Evolutionary conservation across 345 rosid species (phyloP).

Genomic region (Syzygium jambos): DNA sequence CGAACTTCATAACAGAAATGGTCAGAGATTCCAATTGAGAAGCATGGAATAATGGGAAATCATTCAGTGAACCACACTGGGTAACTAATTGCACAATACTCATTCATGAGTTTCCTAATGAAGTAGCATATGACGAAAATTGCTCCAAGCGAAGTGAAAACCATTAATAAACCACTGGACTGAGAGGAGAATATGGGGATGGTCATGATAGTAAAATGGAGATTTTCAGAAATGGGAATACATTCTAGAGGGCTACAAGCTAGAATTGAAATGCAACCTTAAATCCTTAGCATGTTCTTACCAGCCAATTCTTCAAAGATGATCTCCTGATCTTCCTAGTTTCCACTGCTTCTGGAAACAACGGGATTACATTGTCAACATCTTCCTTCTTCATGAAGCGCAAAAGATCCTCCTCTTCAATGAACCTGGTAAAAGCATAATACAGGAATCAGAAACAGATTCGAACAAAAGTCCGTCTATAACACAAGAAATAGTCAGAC

Average conservation of each 20-base stretch:
- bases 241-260: neutral
- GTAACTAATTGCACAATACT: neutral
- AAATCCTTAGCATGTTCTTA: conserved; percentile 4
- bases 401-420: conserved; percentile 61
- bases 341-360: conserved; percentile 50
- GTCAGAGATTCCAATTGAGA: neutral
- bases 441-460: neutral
- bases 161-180: neutral
- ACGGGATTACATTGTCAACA: conserved; percentile 33
- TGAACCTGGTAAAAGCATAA: conserved; percentile 20
- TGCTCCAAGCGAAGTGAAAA: neutral
- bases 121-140: neutral
- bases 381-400: conserved; percentile 57
- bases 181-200: neutral
- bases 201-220: neutral
- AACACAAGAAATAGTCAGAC: neutral
- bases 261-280: neutral
- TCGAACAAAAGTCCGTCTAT: neutral
- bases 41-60: neutral
- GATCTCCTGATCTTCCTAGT: conserved; percentile 50
- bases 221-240: neutral
- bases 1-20: neutral
- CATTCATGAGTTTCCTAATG: neutral
- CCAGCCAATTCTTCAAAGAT: conserved; percentile 60
- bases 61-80: neutral